phyloP scores from a whole-genome alignment of 768 basidiomycete genomes.

The Suillus subluteus region DNA sequence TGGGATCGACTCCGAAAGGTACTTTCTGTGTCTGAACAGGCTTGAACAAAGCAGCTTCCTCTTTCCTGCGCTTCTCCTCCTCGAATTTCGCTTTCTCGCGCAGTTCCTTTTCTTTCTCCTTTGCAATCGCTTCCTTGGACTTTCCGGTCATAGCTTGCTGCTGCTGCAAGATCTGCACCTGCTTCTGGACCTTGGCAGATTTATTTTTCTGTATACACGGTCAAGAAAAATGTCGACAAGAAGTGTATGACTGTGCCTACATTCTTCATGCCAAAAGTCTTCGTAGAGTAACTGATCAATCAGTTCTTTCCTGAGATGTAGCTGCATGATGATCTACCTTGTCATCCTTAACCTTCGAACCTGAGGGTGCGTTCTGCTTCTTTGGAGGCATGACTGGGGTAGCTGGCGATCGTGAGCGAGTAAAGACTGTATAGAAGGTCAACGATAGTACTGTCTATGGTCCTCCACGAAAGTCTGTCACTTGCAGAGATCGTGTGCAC shows the following conservation, averaged over 20 bases:
- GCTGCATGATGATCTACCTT: conserved; percentile 54
- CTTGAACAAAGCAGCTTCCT: conserved; percentile 83
- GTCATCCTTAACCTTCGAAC: conserved; percentile 79
- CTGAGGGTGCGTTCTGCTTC: conserved; percentile 58
- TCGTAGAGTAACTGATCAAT: conserved; percentile 32
- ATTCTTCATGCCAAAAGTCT: conserved; percentile 92
- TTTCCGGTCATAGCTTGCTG: conserved; percentile 78
- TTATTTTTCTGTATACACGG: conserved; percentile 79
- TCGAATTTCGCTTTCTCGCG: conserved; percentile 76
- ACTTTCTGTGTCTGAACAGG: conserved; percentile 84
- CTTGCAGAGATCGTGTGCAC: conserved; percentile 7
- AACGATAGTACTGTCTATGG: conserved; percentile 12
- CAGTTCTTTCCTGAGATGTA: conserved; percentile 26
- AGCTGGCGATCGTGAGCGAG: neutral
- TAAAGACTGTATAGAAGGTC: conserved; percentile 8
- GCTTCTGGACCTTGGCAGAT: conserved; percentile 88
- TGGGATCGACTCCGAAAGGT: conserved; percentile 95
- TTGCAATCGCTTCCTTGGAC: conserved; percentile 76
- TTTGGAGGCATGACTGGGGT: conserved; percentile 73
- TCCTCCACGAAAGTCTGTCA: conserved; percentile 3
- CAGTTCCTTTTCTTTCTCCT: conserved; percentile 83
- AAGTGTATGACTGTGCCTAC: conserved; percentile 44
- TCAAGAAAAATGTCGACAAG: conserved; percentile 8
- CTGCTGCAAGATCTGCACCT: conserved; percentile 79
- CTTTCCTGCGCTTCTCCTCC: conserved; percentile 82